phyloP scores from a whole-genome alignment of 768 basidiomycete species.

The Suillus sp. region DNA sequence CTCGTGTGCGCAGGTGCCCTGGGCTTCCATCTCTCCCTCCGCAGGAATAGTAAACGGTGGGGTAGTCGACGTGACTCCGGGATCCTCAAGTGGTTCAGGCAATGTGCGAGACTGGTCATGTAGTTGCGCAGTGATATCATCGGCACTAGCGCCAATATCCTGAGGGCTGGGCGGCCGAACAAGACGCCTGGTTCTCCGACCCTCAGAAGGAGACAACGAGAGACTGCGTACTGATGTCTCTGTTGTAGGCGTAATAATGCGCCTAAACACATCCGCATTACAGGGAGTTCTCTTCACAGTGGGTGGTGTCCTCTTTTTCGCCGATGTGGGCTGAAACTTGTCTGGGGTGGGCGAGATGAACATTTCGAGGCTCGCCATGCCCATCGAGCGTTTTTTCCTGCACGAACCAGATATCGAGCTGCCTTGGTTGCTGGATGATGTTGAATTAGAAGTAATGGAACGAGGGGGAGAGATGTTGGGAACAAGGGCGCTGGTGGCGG shows the following conservation, averaged over 20 bases:
- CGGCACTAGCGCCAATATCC: neutral
- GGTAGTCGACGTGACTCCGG: too few species aligned
- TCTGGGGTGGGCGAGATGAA: neutral
- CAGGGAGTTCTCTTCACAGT: neutral
- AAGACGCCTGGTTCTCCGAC: neutral
- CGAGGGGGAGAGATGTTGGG: neutral
- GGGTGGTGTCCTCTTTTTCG: neutral
- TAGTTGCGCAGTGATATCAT: neutral
- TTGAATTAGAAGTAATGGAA: slow-evolving; percentile 7
- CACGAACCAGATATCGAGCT: neutral
- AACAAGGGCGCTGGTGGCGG: neutral
- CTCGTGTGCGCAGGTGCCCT: neutral
- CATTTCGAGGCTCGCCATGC: slow-evolving; percentile 5
- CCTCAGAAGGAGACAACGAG: slow-evolving; percentile 5
- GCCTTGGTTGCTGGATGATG: slow-evolving; percentile 3
- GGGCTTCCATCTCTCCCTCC: neutral
- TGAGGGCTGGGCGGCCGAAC: neutral
- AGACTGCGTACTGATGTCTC: neutral
- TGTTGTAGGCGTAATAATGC: slow-evolving; percentile 5
- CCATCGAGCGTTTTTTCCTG: neutral
- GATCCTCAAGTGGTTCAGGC: neutral
- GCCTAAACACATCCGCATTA: neutral
- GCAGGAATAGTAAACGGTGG: neutral
- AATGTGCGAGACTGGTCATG: neutral
- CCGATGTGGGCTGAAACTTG: neutral